phyloP scores from a whole-genome alignment of 495 filamentous ascomycete genomes.

The Aspergillus nidulans region DNA sequence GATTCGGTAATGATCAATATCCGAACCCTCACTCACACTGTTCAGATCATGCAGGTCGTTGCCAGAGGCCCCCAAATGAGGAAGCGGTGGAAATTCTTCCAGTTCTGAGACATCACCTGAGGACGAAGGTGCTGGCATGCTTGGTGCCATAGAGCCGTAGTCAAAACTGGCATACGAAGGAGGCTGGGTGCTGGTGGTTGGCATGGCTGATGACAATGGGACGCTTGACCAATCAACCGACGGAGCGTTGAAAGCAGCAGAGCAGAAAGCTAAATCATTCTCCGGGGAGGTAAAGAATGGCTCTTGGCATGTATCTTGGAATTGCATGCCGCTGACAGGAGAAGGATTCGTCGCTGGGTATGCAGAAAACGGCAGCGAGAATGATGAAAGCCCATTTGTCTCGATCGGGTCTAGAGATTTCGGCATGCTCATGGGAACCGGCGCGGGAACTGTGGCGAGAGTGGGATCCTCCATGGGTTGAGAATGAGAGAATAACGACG shows the following conservation, averaged over 20 bases:
- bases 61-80: constrained; percentile 27
- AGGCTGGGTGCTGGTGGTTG: constrained; percentile 63
- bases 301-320: constrained; percentile 42
- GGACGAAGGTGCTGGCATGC: constrained; percentile 58
- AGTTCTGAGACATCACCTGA: constrained; percentile 74
- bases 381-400: constrained; percentile 36
- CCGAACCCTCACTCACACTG: constrained; percentile 52
- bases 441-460: constrained; percentile 17
- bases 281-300: constrained; percentile 49
- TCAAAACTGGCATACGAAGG: constrained; percentile 68
- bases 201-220: constrained; percentile 55
- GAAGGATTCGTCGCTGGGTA: constrained; percentile 34
- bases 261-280: constrained; percentile 61
- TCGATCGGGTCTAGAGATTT: constrained; percentile 37
- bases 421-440: constrained; percentile 27
- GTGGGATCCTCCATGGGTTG: constrained; percentile 35
- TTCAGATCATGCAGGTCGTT: constrained; percentile 40
- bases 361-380: constrained; percentile 29
- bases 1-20: constrained; percentile 50
- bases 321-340: constrained; percentile 39
- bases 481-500: constrained; percentile 51
- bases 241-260: constrained; percentile 57
- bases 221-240: constrained; percentile 74
- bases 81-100: constrained; percentile 55
- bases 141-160: constrained; percentile 48